Evolutionary conservation across 192 early-diverging fungal species (phyloP).

Genomic region (Thamnidium elegans): DNA sequence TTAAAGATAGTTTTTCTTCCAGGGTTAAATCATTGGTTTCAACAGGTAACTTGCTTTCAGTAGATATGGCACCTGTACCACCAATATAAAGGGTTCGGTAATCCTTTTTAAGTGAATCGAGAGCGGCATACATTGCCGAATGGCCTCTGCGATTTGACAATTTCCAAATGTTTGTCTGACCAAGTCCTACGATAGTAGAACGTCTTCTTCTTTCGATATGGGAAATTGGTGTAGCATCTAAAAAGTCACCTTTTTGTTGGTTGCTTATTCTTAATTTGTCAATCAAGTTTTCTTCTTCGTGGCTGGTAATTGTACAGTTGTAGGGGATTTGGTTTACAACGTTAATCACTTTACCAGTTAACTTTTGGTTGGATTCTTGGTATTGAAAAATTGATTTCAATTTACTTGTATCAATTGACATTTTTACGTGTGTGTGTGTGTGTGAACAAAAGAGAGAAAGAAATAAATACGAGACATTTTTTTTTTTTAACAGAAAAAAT

Average conservation of each 20-base stretch:
- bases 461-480: neutral
- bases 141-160: conserved; percentile 64
- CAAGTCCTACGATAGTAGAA: conserved; percentile 15
- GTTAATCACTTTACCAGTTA: conserved; percentile 42
- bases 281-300: neutral
- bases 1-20: conserved; percentile 52
- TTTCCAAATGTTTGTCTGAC: conserved; percentile 24
- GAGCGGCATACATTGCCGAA: conserved; percentile 87
- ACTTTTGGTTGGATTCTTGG: neutral
- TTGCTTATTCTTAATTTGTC: neutral
- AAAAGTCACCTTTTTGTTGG: neutral
- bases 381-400: neutral
- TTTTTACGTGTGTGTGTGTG: neutral
- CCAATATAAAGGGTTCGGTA: conserved; percentile 72
- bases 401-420: neutral
- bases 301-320: conserved; percentile 4
- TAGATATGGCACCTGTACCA: conserved; percentile 62
- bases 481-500: too few relatives aligned
- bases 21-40: conserved; percentile 49
- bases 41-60: conserved; percentile 57
- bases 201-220: conserved; percentile 21
- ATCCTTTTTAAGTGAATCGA: conserved; percentile 60
- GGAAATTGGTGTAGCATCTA: conserved; percentile 28
- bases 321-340: conserved; percentile 54
- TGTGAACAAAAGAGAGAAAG: neutral